Evolutionary conservation across 306 rosid species (phyloP).

Genomic region (Fragaria nilgerrensis): DNA sequence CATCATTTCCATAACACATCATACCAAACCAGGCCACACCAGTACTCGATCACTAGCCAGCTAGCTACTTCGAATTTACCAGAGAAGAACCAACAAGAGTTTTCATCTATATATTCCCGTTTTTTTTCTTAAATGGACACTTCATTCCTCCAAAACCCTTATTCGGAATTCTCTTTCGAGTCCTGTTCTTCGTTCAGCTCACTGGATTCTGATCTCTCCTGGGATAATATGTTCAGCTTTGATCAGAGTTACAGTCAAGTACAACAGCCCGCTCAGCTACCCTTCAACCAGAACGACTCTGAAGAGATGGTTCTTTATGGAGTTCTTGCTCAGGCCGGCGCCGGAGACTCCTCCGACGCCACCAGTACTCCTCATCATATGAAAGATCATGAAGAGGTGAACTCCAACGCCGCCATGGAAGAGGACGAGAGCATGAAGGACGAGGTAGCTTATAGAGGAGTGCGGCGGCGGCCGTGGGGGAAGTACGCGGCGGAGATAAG

Average conservation of each 20-base stretch:
- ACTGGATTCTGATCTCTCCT: constrained; percentile 16
- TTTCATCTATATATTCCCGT: background rate
- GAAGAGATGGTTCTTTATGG: constrained; percentile 59
- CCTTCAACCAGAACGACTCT: constrained; percentile 60
- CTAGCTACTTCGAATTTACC: background rate
- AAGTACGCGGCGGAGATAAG: constrained; percentile 72
- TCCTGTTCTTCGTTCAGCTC: constrained; percentile 23
- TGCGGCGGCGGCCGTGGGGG: constrained; percentile 68
- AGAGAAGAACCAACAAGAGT: background rate
- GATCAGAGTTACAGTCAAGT: background rate
- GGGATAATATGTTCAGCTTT: background rate
- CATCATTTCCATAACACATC: background rate
- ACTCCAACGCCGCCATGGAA: constrained; percentile 18
- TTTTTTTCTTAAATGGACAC: background rate
- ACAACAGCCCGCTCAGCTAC: constrained; percentile 26
- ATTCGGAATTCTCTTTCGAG: constrained; percentile 18
- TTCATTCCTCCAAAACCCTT: constrained; percentile 21
- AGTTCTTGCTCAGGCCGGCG: constrained; percentile 26
- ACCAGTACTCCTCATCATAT: background rate
- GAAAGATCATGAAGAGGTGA: constrained; percentile 34
- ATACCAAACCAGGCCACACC: background rate
- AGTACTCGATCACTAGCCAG: background rate
- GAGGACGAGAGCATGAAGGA: constrained; percentile 14
- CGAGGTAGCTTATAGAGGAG: constrained; percentile 46
- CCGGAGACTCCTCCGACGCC: constrained; percentile 2